Conservation (phyloP, 768 basidiomycete species). For the Lactarius trivialis region DNA sequence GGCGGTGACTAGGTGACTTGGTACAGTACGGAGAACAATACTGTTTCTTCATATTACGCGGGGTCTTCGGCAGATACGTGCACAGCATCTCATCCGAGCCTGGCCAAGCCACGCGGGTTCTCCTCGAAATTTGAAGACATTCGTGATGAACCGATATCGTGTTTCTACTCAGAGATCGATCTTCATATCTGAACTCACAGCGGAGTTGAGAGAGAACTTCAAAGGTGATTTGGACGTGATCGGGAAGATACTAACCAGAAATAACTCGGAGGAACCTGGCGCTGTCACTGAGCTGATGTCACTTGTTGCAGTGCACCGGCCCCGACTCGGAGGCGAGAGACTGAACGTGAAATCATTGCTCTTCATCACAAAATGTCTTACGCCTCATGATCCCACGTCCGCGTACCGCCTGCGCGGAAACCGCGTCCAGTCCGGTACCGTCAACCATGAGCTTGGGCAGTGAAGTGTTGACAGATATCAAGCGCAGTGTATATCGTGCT, state of each 20-base stretch:
- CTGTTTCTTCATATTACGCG: not conserved
- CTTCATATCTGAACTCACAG: not conserved
- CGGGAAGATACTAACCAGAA: not conserved
- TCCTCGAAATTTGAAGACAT: not conserved
- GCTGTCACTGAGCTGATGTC: not conserved
- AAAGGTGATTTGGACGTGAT: not conserved
- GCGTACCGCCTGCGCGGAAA: not conserved
- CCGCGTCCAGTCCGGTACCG: not conserved
- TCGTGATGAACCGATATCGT: not conserved
- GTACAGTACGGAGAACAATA: no score
- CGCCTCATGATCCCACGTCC: not conserved
- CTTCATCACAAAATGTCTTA: not conserved
- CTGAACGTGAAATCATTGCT: not conserved
- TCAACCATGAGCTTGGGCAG: not conserved
- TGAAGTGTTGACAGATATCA: no score
- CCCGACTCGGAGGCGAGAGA: not conserved
- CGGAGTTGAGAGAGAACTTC: not conserved
- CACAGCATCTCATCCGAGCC: not conserved
- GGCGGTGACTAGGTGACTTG: no score
- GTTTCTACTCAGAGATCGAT: no score
- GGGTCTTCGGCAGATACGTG: not conserved
- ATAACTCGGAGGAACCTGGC: not conserved
- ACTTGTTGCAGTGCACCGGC: not conserved
- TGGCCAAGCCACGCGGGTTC: not conserved
- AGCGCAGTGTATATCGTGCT: no score